Evolutionary conservation across 768 basidiomycete genomes (phyloP).

Genomic region (Phlebiopsis flavidoalba): DNA sequence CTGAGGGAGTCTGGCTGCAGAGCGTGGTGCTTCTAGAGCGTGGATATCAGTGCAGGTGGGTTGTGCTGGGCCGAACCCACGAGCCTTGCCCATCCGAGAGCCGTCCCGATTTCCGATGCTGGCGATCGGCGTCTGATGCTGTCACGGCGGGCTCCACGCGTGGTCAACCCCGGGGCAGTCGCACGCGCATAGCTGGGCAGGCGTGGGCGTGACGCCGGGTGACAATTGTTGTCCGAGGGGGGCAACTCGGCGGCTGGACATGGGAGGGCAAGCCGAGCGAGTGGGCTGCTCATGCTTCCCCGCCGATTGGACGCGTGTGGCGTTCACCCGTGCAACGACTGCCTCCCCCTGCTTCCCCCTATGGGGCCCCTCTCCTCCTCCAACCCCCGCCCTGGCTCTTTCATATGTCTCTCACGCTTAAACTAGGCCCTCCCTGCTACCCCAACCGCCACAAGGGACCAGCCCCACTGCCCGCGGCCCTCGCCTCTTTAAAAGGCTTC

Average conservation of each 20-base stretch:
- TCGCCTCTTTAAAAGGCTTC: background rate
- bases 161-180: too few species aligned
- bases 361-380: background rate
- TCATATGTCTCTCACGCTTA: background rate
- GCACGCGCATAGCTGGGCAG: too few species aligned
- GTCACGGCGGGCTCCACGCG: background rate
- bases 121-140: background rate
- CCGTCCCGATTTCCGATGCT: slow-evolving; percentile 2
- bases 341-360: background rate
- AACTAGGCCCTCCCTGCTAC: background rate
- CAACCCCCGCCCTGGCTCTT: background rate
- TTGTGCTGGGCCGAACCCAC: background rate
- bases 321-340: slow-evolving; percentile 3
- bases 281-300: background rate
- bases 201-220: background rate
- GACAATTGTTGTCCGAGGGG: background rate
- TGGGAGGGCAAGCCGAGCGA: background rate
- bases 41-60: background rate
- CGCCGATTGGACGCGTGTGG: background rate
- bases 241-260: background rate
- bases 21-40: background rate
- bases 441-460: too few species aligned
- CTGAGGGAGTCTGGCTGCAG: background rate
- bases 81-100: background rate
- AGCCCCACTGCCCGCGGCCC: background rate